Evolutionary conservation across 2,329 filamentous ascomycete genomes (phyloP).

Genomic region (Sarocladium strictum): DNA sequence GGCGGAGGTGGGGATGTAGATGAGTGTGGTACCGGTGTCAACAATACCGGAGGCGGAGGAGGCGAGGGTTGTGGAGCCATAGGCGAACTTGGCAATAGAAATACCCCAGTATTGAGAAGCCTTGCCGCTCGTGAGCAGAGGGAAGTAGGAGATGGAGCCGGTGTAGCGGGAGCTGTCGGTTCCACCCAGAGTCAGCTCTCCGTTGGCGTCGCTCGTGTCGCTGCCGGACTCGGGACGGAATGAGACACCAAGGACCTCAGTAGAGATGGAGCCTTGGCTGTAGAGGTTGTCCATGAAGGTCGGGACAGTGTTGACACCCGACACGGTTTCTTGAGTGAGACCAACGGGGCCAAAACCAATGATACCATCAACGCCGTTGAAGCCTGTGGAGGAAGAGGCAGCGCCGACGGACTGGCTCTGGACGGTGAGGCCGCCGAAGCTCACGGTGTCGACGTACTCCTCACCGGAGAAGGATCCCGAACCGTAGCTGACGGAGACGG

Average conservation of each 20-base stretch:
- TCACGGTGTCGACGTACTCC: constrained; percentile 38
- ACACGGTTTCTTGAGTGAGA: constrained; percentile 33
- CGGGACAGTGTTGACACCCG: constrained; percentile 17
- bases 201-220: constrained; percentile 18
- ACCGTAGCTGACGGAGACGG: constrained; percentile 38
- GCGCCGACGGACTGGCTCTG: constrained; percentile 36
- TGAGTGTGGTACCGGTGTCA: constrained; percentile 22
- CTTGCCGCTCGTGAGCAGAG: constrained; percentile 12
- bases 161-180: constrained; percentile 16
- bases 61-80: constrained; percentile 15
- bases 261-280: constrained; percentile 20
- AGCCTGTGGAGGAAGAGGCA: constrained; percentile 32
- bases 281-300: constrained; percentile 35
- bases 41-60: constrained; percentile 17
- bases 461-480: constrained; percentile 37
- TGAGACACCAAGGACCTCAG: constrained; percentile 22
- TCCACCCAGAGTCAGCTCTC: constrained; percentile 19
- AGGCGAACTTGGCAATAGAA: constrained; percentile 18
- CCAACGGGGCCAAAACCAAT: constrained; percentile 36
- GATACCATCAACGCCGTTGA: constrained; percentile 28
- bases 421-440: constrained; percentile 35
- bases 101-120: constrained; percentile 18
- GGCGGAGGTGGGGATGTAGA: constrained; percentile 20
- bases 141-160: constrained; percentile 16
- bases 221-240: constrained; percentile 20